phyloP scores from a whole-genome alignment of 768 basidiomycete genomes.

The Podaxis sp. region DNA sequence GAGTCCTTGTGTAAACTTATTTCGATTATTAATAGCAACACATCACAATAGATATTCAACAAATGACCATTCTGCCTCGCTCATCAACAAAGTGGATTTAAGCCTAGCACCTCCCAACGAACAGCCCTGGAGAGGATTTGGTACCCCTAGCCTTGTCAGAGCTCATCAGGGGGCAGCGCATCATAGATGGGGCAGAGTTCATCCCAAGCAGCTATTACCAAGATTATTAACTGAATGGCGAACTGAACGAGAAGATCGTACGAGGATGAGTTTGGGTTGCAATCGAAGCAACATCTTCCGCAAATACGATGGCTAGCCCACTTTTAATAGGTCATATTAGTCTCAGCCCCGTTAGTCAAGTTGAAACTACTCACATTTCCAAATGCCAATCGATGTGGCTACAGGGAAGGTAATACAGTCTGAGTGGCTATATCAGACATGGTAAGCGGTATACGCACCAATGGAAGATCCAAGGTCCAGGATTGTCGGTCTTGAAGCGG shows the following conservation, averaged over 20 bases:
- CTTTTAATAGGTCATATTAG: slow-evolving; percentile 14
- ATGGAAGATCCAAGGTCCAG: slow-evolving; percentile 39
- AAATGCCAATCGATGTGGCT: slow-evolving; percentile 36
- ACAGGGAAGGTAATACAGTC: not conserved
- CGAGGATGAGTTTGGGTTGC: not conserved
- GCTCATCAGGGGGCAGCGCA: slow-evolving; percentile 6
- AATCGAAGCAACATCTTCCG: slow-evolving; percentile 23
- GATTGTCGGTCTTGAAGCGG: slow-evolving; percentile 58
- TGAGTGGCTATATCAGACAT: not conserved
- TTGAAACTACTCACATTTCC: slow-evolving; percentile 18
- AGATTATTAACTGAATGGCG: not conserved
- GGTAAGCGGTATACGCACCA: slow-evolving; percentile 29
- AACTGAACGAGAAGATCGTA: not conserved
- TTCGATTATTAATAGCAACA: not conserved
- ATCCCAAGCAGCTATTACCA: slow-evolving; percentile 24
- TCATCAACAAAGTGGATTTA: not conserved
- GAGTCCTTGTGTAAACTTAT: not conserved
- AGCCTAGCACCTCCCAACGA: not conserved
- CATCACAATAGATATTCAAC: not conserved
- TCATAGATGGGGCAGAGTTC: slow-evolving; percentile 25
- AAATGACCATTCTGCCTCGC: not conserved
- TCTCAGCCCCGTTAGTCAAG: not conserved
- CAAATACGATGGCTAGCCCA: slow-evolving; percentile 34
- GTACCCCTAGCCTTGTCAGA: not conserved
- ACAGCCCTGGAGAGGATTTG: not conserved